Evolutionary conservation across 176 grass and related monocot species (phyloP), one percentile per base, ranked within the genome.

Genomic region (Triticum urartu): DNA sequence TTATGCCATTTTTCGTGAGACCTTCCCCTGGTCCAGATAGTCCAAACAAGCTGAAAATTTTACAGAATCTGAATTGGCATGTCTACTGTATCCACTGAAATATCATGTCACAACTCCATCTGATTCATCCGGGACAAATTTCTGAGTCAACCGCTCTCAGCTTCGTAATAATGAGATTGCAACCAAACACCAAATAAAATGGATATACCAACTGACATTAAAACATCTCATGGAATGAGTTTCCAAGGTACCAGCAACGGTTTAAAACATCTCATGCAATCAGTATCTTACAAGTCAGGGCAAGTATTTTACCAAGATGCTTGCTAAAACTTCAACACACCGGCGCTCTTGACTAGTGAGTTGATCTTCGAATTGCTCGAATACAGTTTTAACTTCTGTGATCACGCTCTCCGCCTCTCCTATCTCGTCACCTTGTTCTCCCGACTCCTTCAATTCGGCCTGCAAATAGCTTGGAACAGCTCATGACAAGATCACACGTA

Each of bases 391-490:
- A 7, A 94, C 87, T 79, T 91, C 85, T 38, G 72, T 26, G 26
- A 91, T 84, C 12, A 80, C 81, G 25, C 36, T 86, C 48, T 94
- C 92, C 34, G 89, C 91, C 75, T 95, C 91, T 79, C 73, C 85
- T 72, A 97, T 88, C 75, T 98, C 93, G 13, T 26, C 50, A 28
- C 78, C 92, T 81, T 89, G 88, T 63, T 89, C 81, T 62, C 89
- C 86, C 63, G 84, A 77, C 54, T 90, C 95, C 74, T 92, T 89
- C 74, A 95, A 65, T 83, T 93, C 93, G 26, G 82, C 87, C 93
- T 93, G 83, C 69, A 66, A 68, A 68, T 4, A 45, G 5, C 1
- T 30, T 64, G 20, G 0, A 75, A 26, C 17, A 15, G 34, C 30
- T 45, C 6, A 62, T 34, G 18, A 75, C 5, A n/a, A n/a, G n/a